These are phyloP conservation scores for Boletus rubroflammeus DNA, from an alignment of 768 basidiomycete genomes.

Conservation along the genomic window DNA sequence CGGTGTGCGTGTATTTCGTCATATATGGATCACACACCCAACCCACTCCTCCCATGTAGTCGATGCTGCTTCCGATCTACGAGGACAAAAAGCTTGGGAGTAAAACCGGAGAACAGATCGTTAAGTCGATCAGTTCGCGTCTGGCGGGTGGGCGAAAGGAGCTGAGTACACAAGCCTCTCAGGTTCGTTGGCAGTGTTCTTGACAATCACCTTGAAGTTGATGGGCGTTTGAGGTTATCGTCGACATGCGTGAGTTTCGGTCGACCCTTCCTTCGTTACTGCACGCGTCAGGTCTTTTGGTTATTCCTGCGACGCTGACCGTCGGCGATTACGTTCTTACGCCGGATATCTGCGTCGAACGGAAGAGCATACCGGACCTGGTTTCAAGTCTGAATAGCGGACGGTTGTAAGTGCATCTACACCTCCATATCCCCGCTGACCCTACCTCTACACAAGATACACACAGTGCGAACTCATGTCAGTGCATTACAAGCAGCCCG, in stretches of 20 bases:
- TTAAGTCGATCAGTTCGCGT: slow-evolving; percentile 81
- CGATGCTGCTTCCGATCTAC: slow-evolving; percentile 83
- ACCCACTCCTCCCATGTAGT: slow-evolving; percentile 40
- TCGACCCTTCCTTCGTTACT: slow-evolving; percentile 88
- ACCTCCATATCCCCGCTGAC: not conserved
- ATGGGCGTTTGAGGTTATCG: slow-evolving; percentile 65
- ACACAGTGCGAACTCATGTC: slow-evolving; percentile 98
- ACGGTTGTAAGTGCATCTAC: slow-evolving; percentile 60
- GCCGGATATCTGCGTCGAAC: slow-evolving; percentile 93
- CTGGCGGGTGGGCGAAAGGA: slow-evolving; percentile 83
- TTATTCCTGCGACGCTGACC: slow-evolving; percentile 89
- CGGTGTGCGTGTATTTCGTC: slow-evolving; percentile 54
- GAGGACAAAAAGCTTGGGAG: slow-evolving; percentile 50
- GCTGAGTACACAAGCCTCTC: slow-evolving; percentile 59
- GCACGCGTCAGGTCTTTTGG: slow-evolving; percentile 73
- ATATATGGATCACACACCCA: not conserved
- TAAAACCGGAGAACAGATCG: slow-evolving; percentile 49
- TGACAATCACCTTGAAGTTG: not conserved
- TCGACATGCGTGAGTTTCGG: slow-evolving; percentile 96
- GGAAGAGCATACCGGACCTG: slow-evolving; percentile 91
- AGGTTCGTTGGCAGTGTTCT: slow-evolving; percentile 35
- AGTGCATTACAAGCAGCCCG: slow-evolving; percentile 89
- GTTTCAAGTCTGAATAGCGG: slow-evolving; percentile 94
- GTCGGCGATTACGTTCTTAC: slow-evolving; percentile 96
- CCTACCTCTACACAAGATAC: slow-evolving; percentile 51